Evolutionary conservation across 345 rosid species (phyloP).

Genomic region (Brassica cretica): DNA sequence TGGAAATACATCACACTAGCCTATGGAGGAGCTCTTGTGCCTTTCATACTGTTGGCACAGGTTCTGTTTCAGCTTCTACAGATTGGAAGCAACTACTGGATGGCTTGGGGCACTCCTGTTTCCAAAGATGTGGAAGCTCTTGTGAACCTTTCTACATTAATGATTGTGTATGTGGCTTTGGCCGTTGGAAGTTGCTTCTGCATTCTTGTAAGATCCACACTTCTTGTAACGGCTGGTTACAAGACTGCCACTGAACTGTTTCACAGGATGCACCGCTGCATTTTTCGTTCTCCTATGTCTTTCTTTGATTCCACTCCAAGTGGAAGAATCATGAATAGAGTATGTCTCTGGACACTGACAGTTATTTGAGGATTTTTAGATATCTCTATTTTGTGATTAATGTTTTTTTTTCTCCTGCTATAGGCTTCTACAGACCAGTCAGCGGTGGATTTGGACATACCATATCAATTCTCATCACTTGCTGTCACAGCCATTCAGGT

Average conservation of each 20-base stretch:
- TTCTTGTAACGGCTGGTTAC: slow-evolving; percentile 60
- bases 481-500: slow-evolving; percentile 61
- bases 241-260: slow-evolving; percentile 72
- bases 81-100: slow-evolving; percentile 87
- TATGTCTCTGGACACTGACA: slow-evolving; percentile 31
- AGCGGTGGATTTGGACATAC: slow-evolving; percentile 57
- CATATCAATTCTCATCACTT: slow-evolving; percentile 45
- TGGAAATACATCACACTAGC: slow-evolving; percentile 68
- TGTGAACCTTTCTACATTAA: slow-evolving; percentile 48
- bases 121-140: slow-evolving; percentile 55
- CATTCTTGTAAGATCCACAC: slow-evolving; percentile 52
- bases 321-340: slow-evolving; percentile 72
- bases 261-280: slow-evolving; percentile 61
- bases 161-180: slow-evolving; percentile 58
- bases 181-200: slow-evolving; percentile 63
- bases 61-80: slow-evolving; percentile 63
- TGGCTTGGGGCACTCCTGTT: slow-evolving; percentile 80
- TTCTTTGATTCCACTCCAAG: slow-evolving; percentile 88
- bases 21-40: slow-evolving; percentile 73
- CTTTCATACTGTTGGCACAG: slow-evolving; percentile 64
- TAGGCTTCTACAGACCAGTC: slow-evolving; percentile 91
- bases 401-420: neutral
- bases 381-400: neutral
- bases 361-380: neutral
- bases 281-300: slow-evolving; percentile 77